A percentile compares a stretch with the other conserved stretches of the same genome.
phyloP scores from a whole-genome alignment of 2,329 filamentous ascomycete genomes.

The Aspergillus nomiae region DNA sequence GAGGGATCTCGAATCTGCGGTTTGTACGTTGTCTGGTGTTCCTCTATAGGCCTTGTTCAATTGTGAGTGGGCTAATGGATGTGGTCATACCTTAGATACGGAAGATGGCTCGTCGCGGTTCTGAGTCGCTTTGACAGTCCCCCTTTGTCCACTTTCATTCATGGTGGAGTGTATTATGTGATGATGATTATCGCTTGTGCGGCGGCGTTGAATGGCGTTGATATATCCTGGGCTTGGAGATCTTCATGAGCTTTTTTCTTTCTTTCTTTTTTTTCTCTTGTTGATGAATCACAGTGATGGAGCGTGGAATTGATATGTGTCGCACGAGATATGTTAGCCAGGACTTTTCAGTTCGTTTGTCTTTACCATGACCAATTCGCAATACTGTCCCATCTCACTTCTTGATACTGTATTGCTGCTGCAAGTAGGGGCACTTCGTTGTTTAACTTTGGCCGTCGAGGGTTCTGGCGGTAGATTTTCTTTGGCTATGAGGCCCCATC shows the following conservation, averaged over 20 bases:
- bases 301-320: too few relatives aligned
- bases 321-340: too few relatives aligned
- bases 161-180: neutral
- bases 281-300: too few relatives aligned
- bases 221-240: neutral
- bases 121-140: neutral
- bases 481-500: too few relatives aligned
- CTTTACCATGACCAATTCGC: too few relatives aligned
- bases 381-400: too few relatives aligned
- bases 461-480: too few relatives aligned
- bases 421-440: too few relatives aligned
- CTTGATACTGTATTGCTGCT: too few relatives aligned
- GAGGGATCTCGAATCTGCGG: slow-evolving; percentile 11
- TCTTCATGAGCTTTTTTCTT: neutral
- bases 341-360: too few relatives aligned
- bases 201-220: neutral
- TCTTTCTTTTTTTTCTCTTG: neutral
- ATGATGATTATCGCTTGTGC: neutral
- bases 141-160: neutral
- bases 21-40: neutral
- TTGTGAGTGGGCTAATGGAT: neutral
- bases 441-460: too few relatives aligned
- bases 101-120: neutral
- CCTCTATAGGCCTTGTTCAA: too few relatives aligned
- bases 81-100: neutral